Base-by-base conservation (phyloP, 257 asterid genomes). In the Scutellaria galericulata region DNA sequence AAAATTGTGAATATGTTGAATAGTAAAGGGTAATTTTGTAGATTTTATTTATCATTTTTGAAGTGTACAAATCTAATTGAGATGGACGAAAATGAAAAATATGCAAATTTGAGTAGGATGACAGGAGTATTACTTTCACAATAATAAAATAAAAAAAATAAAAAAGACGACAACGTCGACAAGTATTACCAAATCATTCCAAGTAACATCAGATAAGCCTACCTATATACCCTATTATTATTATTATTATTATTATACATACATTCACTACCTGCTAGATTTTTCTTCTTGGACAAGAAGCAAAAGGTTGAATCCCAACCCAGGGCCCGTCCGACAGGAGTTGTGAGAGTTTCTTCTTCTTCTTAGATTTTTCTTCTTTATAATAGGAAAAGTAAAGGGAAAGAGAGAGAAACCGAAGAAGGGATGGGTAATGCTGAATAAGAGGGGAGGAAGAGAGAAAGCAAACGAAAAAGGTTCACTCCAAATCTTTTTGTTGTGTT, bases 141-240 rank as follows among this genome's bases (percentile, higher is more conserved):
- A 39, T 15, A 37, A 41, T 7, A 68, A 7, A 1, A n/a, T n/a
- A 15, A n/a, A 14, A 9, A 18, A 12, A 10, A 41, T 18, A 41
- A 40, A 42, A 27, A 65, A 66, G 71, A 48, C 59, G 72, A 66
- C 74, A 27, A 56, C 27, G 14, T 5, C 4, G 37, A 31, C 37
- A 2, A 0, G 5, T 31, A 24, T 14, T 24, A 27, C 58, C 65
- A 24, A 71, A 59, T 71, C 68, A 59, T 71, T 60, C 69, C 76
- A 59, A 71, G 48, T n/a, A 54, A 11, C 44, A 58, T 31, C 20
- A 58, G 42, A 58, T 31, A 10, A 58, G 42, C 45, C 27, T 20
- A 14, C 9, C 2, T 9, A 18, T 18, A 18, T 18, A 18, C 18
- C 18, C 18, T 18, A 18, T 18, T 18, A 18, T 18, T 18, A 18